phyloP scores from a whole-genome alignment of 306 rosid genomes.

The Cucurbita moschata region DNA sequence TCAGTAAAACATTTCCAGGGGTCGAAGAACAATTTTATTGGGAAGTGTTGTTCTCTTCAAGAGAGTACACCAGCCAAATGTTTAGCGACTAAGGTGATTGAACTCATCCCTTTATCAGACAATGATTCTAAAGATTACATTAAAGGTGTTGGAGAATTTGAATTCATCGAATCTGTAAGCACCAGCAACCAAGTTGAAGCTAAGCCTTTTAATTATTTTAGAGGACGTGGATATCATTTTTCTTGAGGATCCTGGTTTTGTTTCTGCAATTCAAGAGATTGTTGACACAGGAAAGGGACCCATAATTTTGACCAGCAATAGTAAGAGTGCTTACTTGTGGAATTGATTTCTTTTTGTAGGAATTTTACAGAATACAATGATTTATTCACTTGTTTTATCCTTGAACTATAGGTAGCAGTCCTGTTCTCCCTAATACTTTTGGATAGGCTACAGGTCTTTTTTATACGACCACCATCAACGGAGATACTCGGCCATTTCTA shows the following conservation, averaged over 20 bases:
- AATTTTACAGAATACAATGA: slow-evolving; percentile 8
- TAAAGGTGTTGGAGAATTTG: slow-evolving; percentile 12
- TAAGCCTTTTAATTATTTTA: slow-evolving; percentile 53
- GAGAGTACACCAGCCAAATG: slow-evolving; percentile 17
- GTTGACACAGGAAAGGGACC: slow-evolving; percentile 72
- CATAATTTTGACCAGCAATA: slow-evolving; percentile 78
- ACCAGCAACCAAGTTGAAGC: slow-evolving; percentile 13
- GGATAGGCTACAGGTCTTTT: slow-evolving; percentile 32
- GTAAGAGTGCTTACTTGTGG: slow-evolving; percentile 40
- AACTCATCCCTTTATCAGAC: slow-evolving; percentile 30
- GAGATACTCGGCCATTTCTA: slow-evolving; percentile 53
- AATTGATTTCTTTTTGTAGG: slow-evolving; percentile 6
- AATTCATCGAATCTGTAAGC: slow-evolving; percentile 13
- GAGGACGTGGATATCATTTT: slow-evolving; percentile 81
- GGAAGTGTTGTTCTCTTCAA: slow-evolving; percentile 13
- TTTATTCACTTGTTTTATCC: slow-evolving; percentile 14
- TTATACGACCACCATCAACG: slow-evolving; percentile 41
- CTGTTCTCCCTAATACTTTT: slow-evolving; percentile 47
- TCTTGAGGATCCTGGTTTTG: slow-evolving; percentile 72
- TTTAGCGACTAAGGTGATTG: slow-evolving; percentile 24
- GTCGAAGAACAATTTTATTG: slow-evolving; percentile 9
- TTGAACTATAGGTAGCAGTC: slow-evolving; percentile 39
- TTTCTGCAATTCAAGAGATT: slow-evolving; percentile 63
- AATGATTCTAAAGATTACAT: slow-evolving; percentile 23
- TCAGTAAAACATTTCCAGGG: slow-evolving; percentile 20